These are phyloP conservation scores for Salix koriyanagi DNA, from an alignment of 345 rosid species.

Conservation along the genomic window DNA sequence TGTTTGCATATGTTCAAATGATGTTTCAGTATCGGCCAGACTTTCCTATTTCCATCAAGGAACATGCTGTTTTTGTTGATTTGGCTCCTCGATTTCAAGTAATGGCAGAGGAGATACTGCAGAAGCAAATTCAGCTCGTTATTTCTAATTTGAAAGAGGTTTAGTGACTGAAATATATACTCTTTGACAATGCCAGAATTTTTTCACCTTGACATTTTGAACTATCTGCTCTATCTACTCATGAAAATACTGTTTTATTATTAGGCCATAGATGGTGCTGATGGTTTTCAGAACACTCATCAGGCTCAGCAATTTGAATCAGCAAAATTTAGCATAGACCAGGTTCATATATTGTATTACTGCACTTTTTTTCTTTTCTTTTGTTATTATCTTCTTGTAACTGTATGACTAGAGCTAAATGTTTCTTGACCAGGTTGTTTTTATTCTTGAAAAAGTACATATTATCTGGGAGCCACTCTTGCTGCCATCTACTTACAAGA, in stretches of 20 bases:
- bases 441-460: constrained; percentile 85
- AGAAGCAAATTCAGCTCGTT: constrained; percentile 73
- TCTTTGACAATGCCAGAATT: too few relatives aligned
- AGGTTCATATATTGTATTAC: constrained; percentile 43
- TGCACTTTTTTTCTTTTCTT: neutral
- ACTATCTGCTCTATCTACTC: neutral
- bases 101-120: constrained; percentile 80
- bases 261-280: constrained; percentile 87
- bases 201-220: neutral
- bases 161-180: constrained; percentile 6
- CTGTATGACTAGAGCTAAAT: constrained; percentile 7
- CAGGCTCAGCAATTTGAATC: constrained; percentile 73
- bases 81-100: constrained; percentile 80
- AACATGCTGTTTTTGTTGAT: constrained; percentile 79
- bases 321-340: constrained; percentile 82
- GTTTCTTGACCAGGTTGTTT: constrained; percentile 54
- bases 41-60: constrained; percentile 75
- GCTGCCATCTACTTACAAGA: constrained; percentile 68
- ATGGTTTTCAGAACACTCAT: constrained; percentile 93
- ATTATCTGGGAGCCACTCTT: constrained; percentile 92
- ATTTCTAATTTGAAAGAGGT: constrained; percentile 74
- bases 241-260: constrained; percentile 11
- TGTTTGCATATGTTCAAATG: neutral
- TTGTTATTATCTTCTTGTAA: constrained; percentile 7
- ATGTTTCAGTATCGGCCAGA: constrained; percentile 69